These are phyloP conservation scores for Piromyces finnis DNA, from an alignment of 192 early-diverging fungal species.

Conservation along the genomic window DNA sequence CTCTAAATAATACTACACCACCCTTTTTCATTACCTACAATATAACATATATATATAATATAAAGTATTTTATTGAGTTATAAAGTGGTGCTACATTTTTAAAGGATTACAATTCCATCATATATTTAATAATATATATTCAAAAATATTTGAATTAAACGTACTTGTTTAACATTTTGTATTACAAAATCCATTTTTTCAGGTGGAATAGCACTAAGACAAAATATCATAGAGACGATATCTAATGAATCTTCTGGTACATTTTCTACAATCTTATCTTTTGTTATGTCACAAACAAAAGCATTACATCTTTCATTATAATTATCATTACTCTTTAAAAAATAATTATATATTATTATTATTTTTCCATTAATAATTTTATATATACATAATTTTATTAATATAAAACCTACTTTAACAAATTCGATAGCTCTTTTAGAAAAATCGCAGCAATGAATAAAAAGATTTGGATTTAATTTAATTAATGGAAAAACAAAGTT, in stretches of 20 bases:
- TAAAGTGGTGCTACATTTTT: no score
- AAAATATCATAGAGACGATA: conserved; percentile 23
- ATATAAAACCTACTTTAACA: conserved; percentile 8
- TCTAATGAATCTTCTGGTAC: conserved; percentile 15
- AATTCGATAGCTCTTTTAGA: conserved; percentile 24
- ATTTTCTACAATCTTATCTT: conserved; percentile 11
- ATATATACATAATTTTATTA: background rate
- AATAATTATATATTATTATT: no score
- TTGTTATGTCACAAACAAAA: conserved; percentile 32
- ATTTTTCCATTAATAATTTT: no score
- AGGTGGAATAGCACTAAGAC: conserved; percentile 27
- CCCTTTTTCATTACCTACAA: conserved; percentile 22
- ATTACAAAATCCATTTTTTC: conserved; percentile 10
- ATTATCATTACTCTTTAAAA: conserved; percentile 8
- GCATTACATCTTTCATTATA: conserved; percentile 18
- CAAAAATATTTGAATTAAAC: no score
- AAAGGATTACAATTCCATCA: no score
- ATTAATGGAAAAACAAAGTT: conserved; percentile 35
- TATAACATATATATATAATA: conserved; percentile 5
- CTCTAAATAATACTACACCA: conserved; percentile 22
- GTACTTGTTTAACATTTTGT: background rate
- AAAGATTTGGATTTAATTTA: conserved; percentile 16
- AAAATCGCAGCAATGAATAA: conserved; percentile 33
- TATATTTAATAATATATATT: no score
- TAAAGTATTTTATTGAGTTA: no score